These are phyloP conservation scores for Acephala macrosclerotiorum DNA, from an alignment of 2,329 filamentous ascomycete genomes.

Conservation along the genomic window DNA sequence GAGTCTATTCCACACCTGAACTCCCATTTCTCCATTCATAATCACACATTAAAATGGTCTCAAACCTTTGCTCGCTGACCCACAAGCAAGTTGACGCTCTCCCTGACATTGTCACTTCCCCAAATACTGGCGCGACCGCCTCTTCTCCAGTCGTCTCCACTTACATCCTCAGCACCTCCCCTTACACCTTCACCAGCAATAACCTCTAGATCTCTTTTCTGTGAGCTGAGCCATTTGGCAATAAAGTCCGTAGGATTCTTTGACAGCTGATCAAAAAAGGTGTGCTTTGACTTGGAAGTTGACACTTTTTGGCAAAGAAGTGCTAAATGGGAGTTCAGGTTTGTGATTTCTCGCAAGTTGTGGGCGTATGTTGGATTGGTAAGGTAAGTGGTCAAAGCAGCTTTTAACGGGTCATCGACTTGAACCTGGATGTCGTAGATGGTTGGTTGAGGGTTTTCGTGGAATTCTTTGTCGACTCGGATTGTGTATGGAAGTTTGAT, in stretches of 20 bases:
- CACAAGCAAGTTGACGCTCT: conserved; percentile 69
- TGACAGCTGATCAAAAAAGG: conserved; percentile 81
- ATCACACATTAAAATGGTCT: conserved; percentile 7
- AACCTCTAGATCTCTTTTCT: conserved; percentile 65
- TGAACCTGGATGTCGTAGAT: conserved; percentile 90
- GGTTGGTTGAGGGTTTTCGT: conserved; percentile 77
- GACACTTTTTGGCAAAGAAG: conserved; percentile 82
- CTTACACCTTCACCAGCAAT: conserved; percentile 47
- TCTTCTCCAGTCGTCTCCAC: conserved; percentile 73
- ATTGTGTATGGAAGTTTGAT: conserved; percentile 91
- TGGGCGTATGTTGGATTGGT: conserved; percentile 74
- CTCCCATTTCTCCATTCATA: conserved; percentile 12
- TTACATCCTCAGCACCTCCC: conserved; percentile 63
- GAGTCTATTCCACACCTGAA: conserved; percentile 19
- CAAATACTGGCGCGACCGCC: conserved; percentile 68
- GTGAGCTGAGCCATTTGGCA: conserved; percentile 86
- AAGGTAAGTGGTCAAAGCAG: conserved; percentile 69
- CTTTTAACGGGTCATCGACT: conserved; percentile 81
- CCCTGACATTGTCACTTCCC: conserved; percentile 66
- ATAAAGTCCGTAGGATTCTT: conserved; percentile 87
- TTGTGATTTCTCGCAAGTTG: conserved; percentile 77
- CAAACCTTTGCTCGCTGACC: conserved; percentile 36
- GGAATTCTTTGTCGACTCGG: conserved; percentile 85
- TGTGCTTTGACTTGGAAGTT: conserved; percentile 87
- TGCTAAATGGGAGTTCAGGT: conserved; percentile 85